Evolutionary conservation across 2,329 filamentous ascomycete species (phyloP).

Genomic region (Aquanectria penicillioides): DNA sequence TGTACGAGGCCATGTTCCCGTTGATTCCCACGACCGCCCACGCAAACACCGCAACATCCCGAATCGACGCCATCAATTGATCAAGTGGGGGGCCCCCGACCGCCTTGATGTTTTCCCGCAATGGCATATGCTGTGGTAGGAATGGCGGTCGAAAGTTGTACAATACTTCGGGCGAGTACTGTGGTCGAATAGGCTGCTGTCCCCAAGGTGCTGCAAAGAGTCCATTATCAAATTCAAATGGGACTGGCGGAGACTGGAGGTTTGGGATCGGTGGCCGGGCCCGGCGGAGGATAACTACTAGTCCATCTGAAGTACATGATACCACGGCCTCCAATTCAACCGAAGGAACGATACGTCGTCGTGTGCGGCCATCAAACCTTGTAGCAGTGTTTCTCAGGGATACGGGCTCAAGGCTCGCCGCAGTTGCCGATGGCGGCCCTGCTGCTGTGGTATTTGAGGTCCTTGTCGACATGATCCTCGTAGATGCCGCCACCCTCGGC

Average conservation of each 20-base stretch:
- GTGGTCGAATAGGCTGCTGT: slow-evolving; percentile 68
- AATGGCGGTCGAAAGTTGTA: slow-evolving; percentile 44
- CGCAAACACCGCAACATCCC: slow-evolving; percentile 87
- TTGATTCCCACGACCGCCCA: slow-evolving; percentile 87
- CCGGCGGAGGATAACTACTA: slow-evolving; percentile 82
- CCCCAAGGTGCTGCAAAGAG: slow-evolving; percentile 87
- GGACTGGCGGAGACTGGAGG: slow-evolving; percentile 58
- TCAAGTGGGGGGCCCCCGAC: slow-evolving; percentile 65
- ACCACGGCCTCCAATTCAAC: slow-evolving; percentile 90
- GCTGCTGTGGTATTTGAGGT: slow-evolving; percentile 30
- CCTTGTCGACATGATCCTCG: slow-evolving; percentile 19
- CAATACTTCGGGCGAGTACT: slow-evolving; percentile 50
- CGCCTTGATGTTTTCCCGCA: slow-evolving; percentile 55
- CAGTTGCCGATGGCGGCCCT: slow-evolving; percentile 12
- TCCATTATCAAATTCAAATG: slow-evolving; percentile 65
- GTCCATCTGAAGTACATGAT: slow-evolving; percentile 87
- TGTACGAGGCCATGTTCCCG: slow-evolving; percentile 73
- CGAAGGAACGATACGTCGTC: slow-evolving; percentile 47
- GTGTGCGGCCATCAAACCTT: slow-evolving; percentile 13
- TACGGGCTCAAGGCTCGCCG: slow-evolving; percentile 11
- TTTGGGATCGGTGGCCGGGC: slow-evolving; percentile 76
- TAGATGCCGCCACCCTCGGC: too few relatives aligned
- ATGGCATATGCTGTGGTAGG: slow-evolving; percentile 56
- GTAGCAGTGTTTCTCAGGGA: slow-evolving; percentile 7
- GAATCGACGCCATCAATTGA: slow-evolving; percentile 81